phyloP scores from a whole-genome alignment of 805 yeast genomes.

The Candida xyloterini region DNA sequence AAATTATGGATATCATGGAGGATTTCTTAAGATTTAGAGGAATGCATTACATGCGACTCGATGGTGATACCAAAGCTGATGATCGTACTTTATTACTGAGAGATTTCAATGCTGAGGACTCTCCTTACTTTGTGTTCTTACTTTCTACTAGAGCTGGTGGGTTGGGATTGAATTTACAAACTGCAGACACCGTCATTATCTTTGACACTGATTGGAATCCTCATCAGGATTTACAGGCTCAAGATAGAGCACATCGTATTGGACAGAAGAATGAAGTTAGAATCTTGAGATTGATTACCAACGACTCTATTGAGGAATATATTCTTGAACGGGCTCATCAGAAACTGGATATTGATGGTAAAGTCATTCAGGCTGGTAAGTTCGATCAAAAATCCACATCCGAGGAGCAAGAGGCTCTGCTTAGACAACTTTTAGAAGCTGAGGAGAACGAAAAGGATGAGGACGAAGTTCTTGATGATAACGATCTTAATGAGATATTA shows the following conservation, averaged over 20 bases:
- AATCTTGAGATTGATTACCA: conserved; percentile 73
- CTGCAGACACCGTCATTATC: conserved; percentile 83
- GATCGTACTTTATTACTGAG: conserved; percentile 76
- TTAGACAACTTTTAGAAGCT: conserved; percentile 68
- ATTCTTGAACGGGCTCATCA: conserved; percentile 80
- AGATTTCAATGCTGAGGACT: conserved; percentile 68
- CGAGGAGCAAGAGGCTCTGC: conserved; percentile 80
- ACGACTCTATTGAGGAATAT: conserved; percentile 81
- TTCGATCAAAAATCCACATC: conserved; percentile 83
- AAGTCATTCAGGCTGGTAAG: conserved; percentile 89
- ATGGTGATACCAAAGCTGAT: conserved; percentile 82
- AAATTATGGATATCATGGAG: conserved; percentile 87
- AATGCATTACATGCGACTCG: conserved; percentile 71
- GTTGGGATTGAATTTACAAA: conserved; percentile 78
- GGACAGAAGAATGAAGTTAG: conserved; percentile 88
- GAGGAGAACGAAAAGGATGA: conserved; percentile 49
- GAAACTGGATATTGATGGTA: conserved; percentile 82
- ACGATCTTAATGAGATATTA: conserved; percentile 67
- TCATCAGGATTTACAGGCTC: conserved; percentile 88
- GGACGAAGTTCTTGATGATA: conserved; percentile 50
- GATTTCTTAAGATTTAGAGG: conserved; percentile 67
- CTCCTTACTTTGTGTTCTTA: conserved; percentile 75
- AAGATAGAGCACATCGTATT: conserved; percentile 86
- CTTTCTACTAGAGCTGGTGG: conserved; percentile 90
- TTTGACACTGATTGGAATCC: conserved; percentile 92